phyloP scores from a whole-genome alignment of 2,329 filamentous ascomycete species.

The Colletotrichum caudatum region DNA sequence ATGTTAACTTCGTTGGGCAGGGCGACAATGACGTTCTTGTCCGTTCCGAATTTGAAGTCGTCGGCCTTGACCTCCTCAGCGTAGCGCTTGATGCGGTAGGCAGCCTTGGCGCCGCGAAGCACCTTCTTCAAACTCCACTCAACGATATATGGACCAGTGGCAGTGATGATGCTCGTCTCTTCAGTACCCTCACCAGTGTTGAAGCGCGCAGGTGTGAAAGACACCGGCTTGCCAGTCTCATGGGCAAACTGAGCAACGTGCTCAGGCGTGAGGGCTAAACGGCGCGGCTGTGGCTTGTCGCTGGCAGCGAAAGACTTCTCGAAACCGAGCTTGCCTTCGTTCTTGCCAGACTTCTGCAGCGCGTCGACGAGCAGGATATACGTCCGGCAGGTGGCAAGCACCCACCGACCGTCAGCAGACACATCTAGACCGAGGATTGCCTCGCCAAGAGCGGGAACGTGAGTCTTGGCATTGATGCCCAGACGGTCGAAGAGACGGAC shows the following conservation, averaged over 20 bases:
- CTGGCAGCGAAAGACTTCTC: conserved; percentile 94
- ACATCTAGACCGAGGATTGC: conserved; percentile 95
- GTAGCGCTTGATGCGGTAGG: conserved; percentile 97
- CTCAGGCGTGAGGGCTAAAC: conserved; percentile 87
- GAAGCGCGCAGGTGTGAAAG: conserved; percentile 93
- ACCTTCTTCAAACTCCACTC: conserved; percentile 97
- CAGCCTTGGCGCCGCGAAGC: conserved; percentile 81
- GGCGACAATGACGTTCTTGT: conserved; percentile 98
- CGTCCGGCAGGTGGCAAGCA: conserved; percentile 92
- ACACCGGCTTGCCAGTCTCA: conserved; percentile 87
- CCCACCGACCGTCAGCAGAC: conserved; percentile 94
- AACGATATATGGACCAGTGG: conserved; percentile 95
- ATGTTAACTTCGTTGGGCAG: conserved; percentile 98
- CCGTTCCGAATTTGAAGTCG: conserved; percentile 96
- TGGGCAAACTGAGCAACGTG: conserved; percentile 98
- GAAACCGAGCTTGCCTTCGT: conserved; percentile 97
- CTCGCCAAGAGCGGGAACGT: conserved; percentile 94
- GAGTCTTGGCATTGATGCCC: conserved; percentile 97
- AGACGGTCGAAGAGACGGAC: conserved; percentile 96
- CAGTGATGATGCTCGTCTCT: conserved; percentile 96
- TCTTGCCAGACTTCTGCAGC: conserved; percentile 91
- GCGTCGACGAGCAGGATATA: conserved; percentile 95
- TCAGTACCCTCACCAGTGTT: conserved; percentile 85
- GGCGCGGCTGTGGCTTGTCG: conserved; percentile 90
- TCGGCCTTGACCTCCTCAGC: conserved; percentile 96